Percentiles rank a stretch among this genome's conserved stretches.
Evolutionary conservation across 2,329 filamentous ascomycete species (phyloP).

Genomic region (Paecilomyces fulvus): DNA sequence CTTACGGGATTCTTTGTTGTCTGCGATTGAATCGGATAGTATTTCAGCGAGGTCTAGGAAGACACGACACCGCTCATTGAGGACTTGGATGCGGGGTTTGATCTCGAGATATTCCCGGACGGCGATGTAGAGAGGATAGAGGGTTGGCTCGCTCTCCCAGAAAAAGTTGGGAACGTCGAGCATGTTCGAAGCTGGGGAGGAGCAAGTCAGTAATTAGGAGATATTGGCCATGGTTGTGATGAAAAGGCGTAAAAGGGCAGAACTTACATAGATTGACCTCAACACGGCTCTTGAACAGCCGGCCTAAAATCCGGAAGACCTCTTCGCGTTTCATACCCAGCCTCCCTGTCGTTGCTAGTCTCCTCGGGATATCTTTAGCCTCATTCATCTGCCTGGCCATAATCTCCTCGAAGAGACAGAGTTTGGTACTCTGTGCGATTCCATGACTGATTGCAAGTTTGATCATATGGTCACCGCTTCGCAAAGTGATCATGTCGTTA

Average conservation of each 20-base stretch:
- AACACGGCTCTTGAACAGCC: slow-evolving; percentile 85
- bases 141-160: slow-evolving; percentile 93
- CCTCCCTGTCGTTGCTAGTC: slow-evolving; percentile 78
- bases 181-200: slow-evolving; percentile 72
- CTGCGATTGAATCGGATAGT: slow-evolving; percentile 80
- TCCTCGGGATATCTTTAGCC: slow-evolving; percentile 84
- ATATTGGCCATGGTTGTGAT: background rate
- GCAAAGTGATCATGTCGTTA: slow-evolving; percentile 97
- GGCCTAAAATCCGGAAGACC: slow-evolving; percentile 83
- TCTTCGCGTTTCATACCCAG: slow-evolving; percentile 86
- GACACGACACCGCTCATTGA: slow-evolving; percentile 93
- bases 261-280: slow-evolving; percentile 93
- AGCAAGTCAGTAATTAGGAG: background rate
- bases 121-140: slow-evolving; percentile 88
- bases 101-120: slow-evolving; percentile 98
- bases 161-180: slow-evolving; percentile 96
- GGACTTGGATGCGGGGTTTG: slow-evolving; percentile 86
- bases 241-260: background rate
- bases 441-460: slow-evolving; percentile 96
- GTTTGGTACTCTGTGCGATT: slow-evolving; percentile 92
- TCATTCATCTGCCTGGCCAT: slow-evolving; percentile 93
- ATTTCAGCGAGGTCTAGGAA: slow-evolving; percentile 97
- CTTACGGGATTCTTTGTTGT: slow-evolving; percentile 80
- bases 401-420: slow-evolving; percentile 90
- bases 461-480: slow-evolving; percentile 96